Base-by-base conservation (phyloP, 2,329 filamentous ascomycete genomes). In the Botryotinia globosa region DNA sequence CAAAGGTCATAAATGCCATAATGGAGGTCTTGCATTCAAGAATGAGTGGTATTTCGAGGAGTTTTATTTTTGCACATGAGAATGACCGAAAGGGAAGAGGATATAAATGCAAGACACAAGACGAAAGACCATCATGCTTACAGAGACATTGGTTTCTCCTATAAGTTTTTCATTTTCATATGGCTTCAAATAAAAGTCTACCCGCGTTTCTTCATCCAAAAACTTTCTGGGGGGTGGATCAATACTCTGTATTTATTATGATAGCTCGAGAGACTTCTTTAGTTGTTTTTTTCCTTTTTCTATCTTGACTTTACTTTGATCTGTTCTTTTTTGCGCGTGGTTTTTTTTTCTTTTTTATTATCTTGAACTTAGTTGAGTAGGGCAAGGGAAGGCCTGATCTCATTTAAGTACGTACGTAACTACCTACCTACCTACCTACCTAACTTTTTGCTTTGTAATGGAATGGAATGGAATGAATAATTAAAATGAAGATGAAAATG, bases 241-340 rank as follows among this genome's bases (percentile, higher is more conserved):
- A 72, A 68, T 58, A 59, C 48, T 72, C 51, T 72, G 71, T 72
- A 72, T 72, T 72, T 72, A 72, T 72, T 72, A 72, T 69, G 71
- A 72, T 72, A 51, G 71, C 64, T 72, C 32, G 42, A 54, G 45
- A 66, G 42, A 61, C 51, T 54, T 54, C 48, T 54, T 69, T 45
- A 32, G 37, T 29, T n/a, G 9, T 32, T 69, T 62, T 45, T 45
- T 45, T 45, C 44, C 22, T n/a, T 42, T 62, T 42, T 39, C n/a
- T 62, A n/a, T n/a, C 44, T 69, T 61, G 37, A 34, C 32, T 61
- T 69, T 69, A n/a, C 42, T 69, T 44, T 69, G 37, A 58, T 69
- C 48, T 54, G 25, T n/a, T 54, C 48, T 61, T 16, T 69, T 39
- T 56, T 42, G 51, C 39, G 51, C 6, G 51, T 61, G 51, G 66